Evolutionary conservation across 768 basidiomycete genomes (phyloP).

Genomic region (Hysterangium stoloniferum): DNA sequence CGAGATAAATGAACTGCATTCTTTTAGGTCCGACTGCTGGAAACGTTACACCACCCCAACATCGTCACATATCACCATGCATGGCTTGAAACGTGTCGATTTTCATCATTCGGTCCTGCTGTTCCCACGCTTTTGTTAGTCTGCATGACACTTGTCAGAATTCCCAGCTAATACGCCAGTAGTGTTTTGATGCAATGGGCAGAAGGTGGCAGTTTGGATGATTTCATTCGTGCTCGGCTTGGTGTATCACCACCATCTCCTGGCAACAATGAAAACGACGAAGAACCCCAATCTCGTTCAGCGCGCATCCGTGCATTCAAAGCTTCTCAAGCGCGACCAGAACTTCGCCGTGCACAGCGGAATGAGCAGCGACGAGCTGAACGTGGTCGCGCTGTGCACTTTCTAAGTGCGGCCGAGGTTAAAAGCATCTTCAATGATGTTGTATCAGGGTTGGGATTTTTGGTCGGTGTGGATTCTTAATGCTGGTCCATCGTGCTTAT

Average conservation of each 20-base stretch:
- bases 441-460: conserved; percentile 76
- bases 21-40: conserved; percentile 68
- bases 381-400: conserved; percentile 60
- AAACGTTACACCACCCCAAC: conserved; percentile 82
- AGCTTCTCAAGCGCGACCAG: conserved; percentile 49
- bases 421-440: conserved; percentile 77
- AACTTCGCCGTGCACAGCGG: conserved; percentile 5
- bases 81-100: conserved; percentile 82
- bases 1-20: not conserved
- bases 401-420: conserved; percentile 81
- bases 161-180: not conserved
- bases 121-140: conserved; percentile 83
- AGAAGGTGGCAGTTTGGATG: conserved; percentile 69
- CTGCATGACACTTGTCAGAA: not conserved
- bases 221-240: conserved; percentile 74
- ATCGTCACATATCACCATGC: conserved; percentile 95
- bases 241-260: conserved; percentile 47
- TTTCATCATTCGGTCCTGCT: conserved; percentile 82
- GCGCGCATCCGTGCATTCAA: conserved; percentile 73
- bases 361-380: conserved; percentile 33
- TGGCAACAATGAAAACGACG: conserved; percentile 12
- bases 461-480: conserved; percentile 41
- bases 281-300: conserved; percentile 46
- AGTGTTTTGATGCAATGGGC: conserved; percentile 94
- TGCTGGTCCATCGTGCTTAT: not conserved